These are phyloP conservation scores for Naumovozyma castellii DNA, from an alignment of 805 yeast genomes.

Conservation along the genomic window DNA sequence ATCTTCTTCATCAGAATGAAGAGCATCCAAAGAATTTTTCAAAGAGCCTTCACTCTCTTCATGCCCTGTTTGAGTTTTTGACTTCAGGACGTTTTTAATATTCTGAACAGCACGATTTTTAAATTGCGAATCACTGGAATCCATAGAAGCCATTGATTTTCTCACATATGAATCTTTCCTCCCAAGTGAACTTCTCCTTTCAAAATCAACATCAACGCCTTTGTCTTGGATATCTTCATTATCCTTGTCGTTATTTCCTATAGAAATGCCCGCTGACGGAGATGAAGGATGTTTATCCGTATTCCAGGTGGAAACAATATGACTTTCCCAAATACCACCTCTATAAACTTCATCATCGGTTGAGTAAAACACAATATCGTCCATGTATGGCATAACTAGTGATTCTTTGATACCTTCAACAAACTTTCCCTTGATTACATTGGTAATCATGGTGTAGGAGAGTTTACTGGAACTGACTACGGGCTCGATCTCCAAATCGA, in stretches of 20 bases:
- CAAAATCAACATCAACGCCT: neutral
- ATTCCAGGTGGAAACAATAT: conserved; percentile 4
- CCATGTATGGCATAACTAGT: conserved; percentile 80
- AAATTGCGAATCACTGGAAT: neutral
- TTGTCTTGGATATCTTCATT: neutral
- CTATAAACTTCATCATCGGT: conserved; percentile 65
- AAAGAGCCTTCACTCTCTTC: neutral
- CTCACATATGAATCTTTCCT: neutral
- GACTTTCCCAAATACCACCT: conserved; percentile 81
- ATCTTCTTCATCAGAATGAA: neutral
- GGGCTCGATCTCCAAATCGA: conserved; percentile 77
- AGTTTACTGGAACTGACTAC: conserved; percentile 79
- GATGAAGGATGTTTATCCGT: neutral
- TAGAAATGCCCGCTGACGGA: neutral
- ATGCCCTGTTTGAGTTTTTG: conserved; percentile 3
- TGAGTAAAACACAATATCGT: conserved; percentile 65
- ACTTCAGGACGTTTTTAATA: conserved; percentile 9
- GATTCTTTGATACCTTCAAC: conserved; percentile 72
- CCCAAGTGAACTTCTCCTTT: neutral
- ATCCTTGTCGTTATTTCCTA: neutral
- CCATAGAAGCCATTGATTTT: neutral
- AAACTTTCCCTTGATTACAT: conserved; percentile 66
- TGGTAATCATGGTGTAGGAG: conserved; percentile 69
- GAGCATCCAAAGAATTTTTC: neutral
- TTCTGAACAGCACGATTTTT: conserved; percentile 21